Conservation (phyloP, 2,329 filamentous ascomycete species). For the Pestalotiopsis sp. region DNA sequence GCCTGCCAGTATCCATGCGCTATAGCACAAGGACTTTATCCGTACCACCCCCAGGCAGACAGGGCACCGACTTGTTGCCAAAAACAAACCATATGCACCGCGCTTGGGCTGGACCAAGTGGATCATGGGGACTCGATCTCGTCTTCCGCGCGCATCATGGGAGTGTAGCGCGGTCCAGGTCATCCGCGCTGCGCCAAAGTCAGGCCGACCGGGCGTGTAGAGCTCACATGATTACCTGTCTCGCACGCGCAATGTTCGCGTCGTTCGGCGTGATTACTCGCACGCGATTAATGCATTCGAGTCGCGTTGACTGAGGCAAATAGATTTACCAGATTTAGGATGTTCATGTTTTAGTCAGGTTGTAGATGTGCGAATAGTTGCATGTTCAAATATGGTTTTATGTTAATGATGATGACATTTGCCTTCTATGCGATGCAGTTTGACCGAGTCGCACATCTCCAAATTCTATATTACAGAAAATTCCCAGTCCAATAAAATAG, state of each 20-base stretch:
- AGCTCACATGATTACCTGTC: neutral
- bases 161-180: neutral
- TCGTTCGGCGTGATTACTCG: neutral
- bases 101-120: neutral
- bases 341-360: no score
- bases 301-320: neutral
- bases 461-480: no score
- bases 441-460: no score
- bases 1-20: neutral
- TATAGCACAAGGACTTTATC: neutral
- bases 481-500: neutral
- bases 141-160: neutral
- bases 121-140: neutral
- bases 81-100: neutral
- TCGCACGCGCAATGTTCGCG: neutral
- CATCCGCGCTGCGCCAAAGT: neutral
- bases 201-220: neutral
- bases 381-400: no score
- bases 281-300: neutral
- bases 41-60: neutral
- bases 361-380: no score
- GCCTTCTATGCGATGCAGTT: no score
- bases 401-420: no score
- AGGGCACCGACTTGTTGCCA: neutral
- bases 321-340: neutral